Evolutionary conservation across 441 rosid species (phyloP).

Genomic region (Pelargonium citronellum): DNA sequence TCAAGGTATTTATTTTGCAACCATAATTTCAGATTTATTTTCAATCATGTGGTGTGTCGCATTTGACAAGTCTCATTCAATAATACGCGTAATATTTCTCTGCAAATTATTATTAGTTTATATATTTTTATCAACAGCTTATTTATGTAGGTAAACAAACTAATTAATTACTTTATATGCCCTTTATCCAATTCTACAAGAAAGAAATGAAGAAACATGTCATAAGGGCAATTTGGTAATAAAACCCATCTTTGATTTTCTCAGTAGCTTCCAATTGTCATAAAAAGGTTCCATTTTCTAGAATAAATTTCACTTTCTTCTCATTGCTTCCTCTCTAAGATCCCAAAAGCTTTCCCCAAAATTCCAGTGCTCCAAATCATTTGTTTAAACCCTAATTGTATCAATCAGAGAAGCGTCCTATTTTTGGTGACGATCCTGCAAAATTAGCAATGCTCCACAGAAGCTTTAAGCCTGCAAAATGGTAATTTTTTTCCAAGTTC

Average conservation of each 20-base stretch:
- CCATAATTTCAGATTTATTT: no score
- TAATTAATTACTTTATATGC: neutral
- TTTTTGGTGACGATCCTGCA: neutral
- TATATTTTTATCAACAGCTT: no score
- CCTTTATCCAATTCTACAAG: neutral
- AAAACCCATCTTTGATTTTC: neutral
- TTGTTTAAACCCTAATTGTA: no score
- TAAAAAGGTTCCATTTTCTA: neutral
- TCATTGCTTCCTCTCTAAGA: no score
- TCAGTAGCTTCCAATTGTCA: neutral
- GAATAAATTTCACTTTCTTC: neutral
- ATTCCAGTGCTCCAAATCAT: no score
- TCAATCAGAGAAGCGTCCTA: neutral
- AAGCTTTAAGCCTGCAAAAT: conserved; percentile 89
- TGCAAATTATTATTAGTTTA: no score
- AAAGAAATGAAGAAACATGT: neutral
- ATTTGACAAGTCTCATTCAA: no score
- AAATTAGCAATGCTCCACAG: conserved; percentile 41
- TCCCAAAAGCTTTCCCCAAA: no score
- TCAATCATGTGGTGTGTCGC: no score
- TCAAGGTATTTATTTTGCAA: no score
- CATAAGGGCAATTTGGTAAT: neutral
- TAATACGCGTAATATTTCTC: no score
- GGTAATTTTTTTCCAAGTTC: conserved; percentile 32
- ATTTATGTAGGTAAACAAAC: no score